Evolutionary conservation across 1,284 basidiomycete species (phyloP).

Genomic region (Phellopilus nigrolimitatus): DNA sequence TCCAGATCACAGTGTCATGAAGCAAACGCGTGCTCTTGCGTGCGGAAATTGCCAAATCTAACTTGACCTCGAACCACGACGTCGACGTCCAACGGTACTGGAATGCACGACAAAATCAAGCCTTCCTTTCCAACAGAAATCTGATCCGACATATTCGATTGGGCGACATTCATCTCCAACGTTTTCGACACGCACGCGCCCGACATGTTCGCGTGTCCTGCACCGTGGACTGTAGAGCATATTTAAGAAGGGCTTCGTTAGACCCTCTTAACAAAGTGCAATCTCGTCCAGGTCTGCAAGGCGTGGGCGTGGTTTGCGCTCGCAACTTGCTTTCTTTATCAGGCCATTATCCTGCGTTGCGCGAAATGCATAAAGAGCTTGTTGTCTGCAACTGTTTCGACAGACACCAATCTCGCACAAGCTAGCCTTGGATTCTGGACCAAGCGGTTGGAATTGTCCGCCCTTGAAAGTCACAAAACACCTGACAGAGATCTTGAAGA

Average conservation of each 20-base stretch:
- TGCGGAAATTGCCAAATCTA: too few relatives aligned
- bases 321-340: constrained; percentile 30
- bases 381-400: background rate
- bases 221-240: constrained; percentile 8
- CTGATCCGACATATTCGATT: constrained; percentile 32
- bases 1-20: background rate
- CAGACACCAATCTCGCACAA: too few relatives aligned
- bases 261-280: constrained; percentile 30
- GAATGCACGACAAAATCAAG: background rate
- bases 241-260: constrained; percentile 20
- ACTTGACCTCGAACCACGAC: too few relatives aligned
- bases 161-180: constrained; percentile 30
- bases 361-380: background rate
- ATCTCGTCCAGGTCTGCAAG: constrained; percentile 36
- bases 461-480: too few relatives aligned
- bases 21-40: too few relatives aligned
- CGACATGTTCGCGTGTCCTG: constrained; percentile 21
- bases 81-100: too few relatives aligned
- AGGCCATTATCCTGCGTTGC: background rate
- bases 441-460: too few relatives aligned
- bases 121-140: constrained; percentile 34
- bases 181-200: constrained; percentile 28
- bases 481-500: too few relatives aligned
- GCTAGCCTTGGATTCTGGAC: too few relatives aligned
- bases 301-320: constrained; percentile 35